A percentile compares a stretch with the other conserved stretches of the same genome.
Evolutionary conservation across 495 filamentous ascomycete species (phyloP).

Genomic region (Cladorrhinum samala): DNA sequence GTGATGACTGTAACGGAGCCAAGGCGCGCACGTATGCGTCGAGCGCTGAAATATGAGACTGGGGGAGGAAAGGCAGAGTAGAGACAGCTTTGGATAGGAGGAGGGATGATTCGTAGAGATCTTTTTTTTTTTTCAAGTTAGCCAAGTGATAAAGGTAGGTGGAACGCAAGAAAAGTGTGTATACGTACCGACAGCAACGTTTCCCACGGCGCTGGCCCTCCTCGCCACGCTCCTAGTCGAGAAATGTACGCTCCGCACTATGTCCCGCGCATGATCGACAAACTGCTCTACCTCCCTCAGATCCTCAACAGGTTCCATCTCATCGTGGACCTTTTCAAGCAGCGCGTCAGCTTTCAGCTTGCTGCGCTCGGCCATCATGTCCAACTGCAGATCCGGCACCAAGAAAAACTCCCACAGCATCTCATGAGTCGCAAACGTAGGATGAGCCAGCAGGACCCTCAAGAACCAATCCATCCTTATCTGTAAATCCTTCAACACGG

Average conservation of each 20-base stretch:
- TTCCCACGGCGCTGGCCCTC: slow-evolving; percentile 54
- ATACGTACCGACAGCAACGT: slow-evolving; percentile 50
- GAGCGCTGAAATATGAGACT: slow-evolving; percentile 62
- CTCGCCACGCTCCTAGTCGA: slow-evolving; percentile 76
- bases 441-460: slow-evolving; percentile 76
- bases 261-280: slow-evolving; percentile 79
- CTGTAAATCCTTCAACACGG: slow-evolving; percentile 82
- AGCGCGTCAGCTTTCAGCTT: slow-evolving; percentile 77
- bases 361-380: slow-evolving; percentile 84
- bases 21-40: slow-evolving; percentile 62
- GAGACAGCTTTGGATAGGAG: slow-evolving; percentile 52
- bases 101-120: slow-evolving; percentile 62
- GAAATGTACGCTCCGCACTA: slow-evolving; percentile 74
- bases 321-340: slow-evolving; percentile 77
- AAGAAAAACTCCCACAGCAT: slow-evolving; percentile 99
- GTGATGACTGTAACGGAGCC: slow-evolving; percentile 64
- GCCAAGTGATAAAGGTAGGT: too few relatives aligned
- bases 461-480: slow-evolving; percentile 80
- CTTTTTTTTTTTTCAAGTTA: slow-evolving; percentile 38
- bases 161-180: too few relatives aligned
- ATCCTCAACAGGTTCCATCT: slow-evolving; percentile 78
- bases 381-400: slow-evolving; percentile 85
- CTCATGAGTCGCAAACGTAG: slow-evolving; percentile 94
- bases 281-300: slow-evolving; percentile 92
- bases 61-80: slow-evolving; percentile 62